phyloP scores from a whole-genome alignment of 2,329 filamentous ascomycete genomes.

The Sporothrix globosa region DNA sequence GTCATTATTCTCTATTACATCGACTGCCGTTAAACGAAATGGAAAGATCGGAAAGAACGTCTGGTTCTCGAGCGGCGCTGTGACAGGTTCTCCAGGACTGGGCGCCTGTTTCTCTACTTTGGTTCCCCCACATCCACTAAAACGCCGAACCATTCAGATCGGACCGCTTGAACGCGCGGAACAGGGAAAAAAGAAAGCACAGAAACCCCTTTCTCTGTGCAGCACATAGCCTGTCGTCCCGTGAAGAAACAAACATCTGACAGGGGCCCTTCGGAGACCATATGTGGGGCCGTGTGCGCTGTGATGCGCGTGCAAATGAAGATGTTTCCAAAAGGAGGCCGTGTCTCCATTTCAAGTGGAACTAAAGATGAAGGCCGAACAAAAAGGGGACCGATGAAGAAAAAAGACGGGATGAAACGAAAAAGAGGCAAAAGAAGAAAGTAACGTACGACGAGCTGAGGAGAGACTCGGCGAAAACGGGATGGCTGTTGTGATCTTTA shows the following conservation, averaged over 20 bases:
- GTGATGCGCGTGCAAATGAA: slow-evolving; percentile 9
- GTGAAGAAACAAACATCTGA: not conserved
- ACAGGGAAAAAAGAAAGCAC: not conserved
- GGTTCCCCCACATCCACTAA: slow-evolving; percentile 7
- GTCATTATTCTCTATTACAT: not conserved
- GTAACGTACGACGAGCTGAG: not conserved
- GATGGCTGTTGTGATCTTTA: not conserved
- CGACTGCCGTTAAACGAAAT: too few relatives aligned
- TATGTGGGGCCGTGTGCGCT: not conserved
- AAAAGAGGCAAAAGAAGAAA: not conserved
- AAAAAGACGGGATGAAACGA: slow-evolving; percentile 23
- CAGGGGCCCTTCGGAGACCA: not conserved
- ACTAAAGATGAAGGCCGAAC: not conserved
- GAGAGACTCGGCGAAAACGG: not conserved
- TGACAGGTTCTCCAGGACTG: not conserved
- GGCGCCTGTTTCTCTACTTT: not conserved
- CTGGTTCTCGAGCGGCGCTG: not conserved
- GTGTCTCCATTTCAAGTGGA: slow-evolving; percentile 10
- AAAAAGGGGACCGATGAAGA: slow-evolving; percentile 10
- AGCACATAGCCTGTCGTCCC: not conserved
- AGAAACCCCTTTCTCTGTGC: slow-evolving; percentile 19
- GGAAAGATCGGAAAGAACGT: not conserved
- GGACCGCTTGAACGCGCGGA: not conserved
- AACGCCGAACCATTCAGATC: not conserved
- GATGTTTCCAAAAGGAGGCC: not conserved